phyloP scores from a whole-genome alignment of 1,284 basidiomycete genomes.

The Cutaneotrichosporon daszewskae region DNA sequence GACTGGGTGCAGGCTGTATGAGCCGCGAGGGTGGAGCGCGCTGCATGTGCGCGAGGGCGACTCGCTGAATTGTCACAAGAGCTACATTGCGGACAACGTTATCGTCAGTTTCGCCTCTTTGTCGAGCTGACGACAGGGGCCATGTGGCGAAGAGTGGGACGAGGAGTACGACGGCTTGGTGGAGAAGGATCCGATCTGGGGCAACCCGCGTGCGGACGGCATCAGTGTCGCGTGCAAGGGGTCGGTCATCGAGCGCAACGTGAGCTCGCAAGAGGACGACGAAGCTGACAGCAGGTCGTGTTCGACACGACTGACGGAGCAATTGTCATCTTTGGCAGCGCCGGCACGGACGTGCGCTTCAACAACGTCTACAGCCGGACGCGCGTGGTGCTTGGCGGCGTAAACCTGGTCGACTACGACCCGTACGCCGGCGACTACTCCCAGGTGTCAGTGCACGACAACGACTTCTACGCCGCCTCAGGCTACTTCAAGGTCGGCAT shows the following conservation, averaged over 20 bases:
- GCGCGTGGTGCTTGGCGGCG: slow-evolving; percentile 44
- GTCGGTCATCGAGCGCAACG: slow-evolving; percentile 45
- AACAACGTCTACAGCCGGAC: slow-evolving; percentile 44
- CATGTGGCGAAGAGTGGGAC: slow-evolving; percentile 49
- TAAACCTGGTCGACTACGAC: slow-evolving; percentile 49
- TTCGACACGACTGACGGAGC: slow-evolving; percentile 48
- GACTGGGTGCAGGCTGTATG: slow-evolving; percentile 42
- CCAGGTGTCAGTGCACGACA: slow-evolving; percentile 39
- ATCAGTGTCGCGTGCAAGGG: slow-evolving; percentile 49
- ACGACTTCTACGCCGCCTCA: slow-evolving; percentile 41
- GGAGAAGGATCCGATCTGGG: slow-evolving; percentile 35
- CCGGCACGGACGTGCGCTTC: slow-evolving; percentile 36
- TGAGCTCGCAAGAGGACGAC: slow-evolving; percentile 16
- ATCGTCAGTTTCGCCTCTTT: slow-evolving; percentile 31
- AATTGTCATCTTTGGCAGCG: slow-evolving; percentile 47
- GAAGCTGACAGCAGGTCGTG: slow-evolving; percentile 29
- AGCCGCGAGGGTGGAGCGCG: slow-evolving; percentile 49
- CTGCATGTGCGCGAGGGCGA: slow-evolving; percentile 48
- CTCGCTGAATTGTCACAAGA: slow-evolving; percentile 38
- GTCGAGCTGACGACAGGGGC: slow-evolving; percentile 30
- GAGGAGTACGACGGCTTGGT: slow-evolving; percentile 44
- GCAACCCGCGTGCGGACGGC: slow-evolving; percentile 46
- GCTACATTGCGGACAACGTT: slow-evolving; percentile 38
- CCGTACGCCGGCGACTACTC: slow-evolving; percentile 48
- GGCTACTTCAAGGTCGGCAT: slow-evolving; percentile 47